Base-by-base conservation (phyloP, 306 rosid genomes). In the Glycine soja region DNA sequence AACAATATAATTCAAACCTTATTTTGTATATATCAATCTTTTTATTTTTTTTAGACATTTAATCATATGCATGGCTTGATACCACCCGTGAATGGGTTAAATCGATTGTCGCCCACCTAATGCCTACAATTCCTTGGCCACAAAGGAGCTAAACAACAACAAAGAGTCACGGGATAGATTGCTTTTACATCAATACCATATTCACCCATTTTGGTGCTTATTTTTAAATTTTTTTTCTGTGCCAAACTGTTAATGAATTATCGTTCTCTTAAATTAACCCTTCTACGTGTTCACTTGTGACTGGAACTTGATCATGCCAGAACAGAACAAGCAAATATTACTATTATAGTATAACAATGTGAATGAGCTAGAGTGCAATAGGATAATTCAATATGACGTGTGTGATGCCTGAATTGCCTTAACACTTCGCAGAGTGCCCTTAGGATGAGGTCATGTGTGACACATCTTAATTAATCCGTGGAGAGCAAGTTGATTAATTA, bases 31-130 rank as follows among this genome's bases (percentile, higher is more conserved):
- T 24, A 24, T 24, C 30, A 24, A 14, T 18, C 12, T 2, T 50
- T 50, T 3, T 16, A 50, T 34, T 34, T 50, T 7, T 14, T 64
- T 50, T 11, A 0, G 6, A 12, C 36, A 68, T 76, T 80, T 75
- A 77, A 76, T 47, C 75, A 85, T 36, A 36, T 62, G 76, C 51
- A 63, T 53, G 76, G 47, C 5, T 47, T 75, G 72, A 64, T 75
- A 24, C 30, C 57, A 85, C 92, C 93, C 93, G 93, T 92, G 97
- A 88, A 70, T 76, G 84, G 14, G 54, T 84, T 86, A 86, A 82
- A 70, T 72, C 76, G 43, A 66, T 85, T 79, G 90, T 87, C 82
- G 65, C 67, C 71, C 75, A 72, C 85, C 87, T 58, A 77, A 84
- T 85, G 32, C 85, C 78, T 79, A 74, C 63, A 72, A 34, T 82